Conservation (phyloP, 345 rosid genomes). For the Melaleuca alternifolia region DNA sequence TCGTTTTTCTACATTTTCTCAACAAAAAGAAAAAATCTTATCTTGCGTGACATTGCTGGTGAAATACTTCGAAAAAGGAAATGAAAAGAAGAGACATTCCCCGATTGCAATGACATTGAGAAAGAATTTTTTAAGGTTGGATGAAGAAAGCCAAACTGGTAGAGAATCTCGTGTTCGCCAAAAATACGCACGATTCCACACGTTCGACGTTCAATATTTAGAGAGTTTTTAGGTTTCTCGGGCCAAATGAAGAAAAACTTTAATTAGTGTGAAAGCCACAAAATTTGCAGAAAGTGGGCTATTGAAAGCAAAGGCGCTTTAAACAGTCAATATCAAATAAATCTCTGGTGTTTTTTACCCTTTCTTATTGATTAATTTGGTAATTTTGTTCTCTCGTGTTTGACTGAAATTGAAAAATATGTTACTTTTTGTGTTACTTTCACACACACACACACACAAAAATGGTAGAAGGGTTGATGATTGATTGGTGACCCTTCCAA, state of each 20-base stretch:
- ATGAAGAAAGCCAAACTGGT: not conserved
- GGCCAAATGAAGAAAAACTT: not conserved
- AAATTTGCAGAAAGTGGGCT: not conserved
- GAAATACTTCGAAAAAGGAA: not conserved
- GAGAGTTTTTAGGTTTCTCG: not conserved
- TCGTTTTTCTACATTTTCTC: not conserved
- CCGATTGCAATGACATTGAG: not conserved
- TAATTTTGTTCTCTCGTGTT: not conserved
- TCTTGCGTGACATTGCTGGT: not conserved
- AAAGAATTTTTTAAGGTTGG: not conserved
- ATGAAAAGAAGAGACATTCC: not conserved
- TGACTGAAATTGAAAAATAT: not conserved
- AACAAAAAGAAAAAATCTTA: not conserved
- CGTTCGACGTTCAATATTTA: not conserved
- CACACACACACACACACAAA: not conserved
- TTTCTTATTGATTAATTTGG: accelerated
- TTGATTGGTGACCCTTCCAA: not conserved
- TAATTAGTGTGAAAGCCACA: not conserved
- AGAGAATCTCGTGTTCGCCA: not conserved
- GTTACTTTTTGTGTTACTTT: not conserved
- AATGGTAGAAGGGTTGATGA: accelerated
- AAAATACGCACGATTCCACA: not conserved
- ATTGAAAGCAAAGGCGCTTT: not conserved
- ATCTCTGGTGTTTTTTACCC: not conserved
- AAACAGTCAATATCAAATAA: not conserved